phyloP scores from a whole-genome alignment of 1,284 basidiomycete species.

The Rhodofomes roseus region DNA sequence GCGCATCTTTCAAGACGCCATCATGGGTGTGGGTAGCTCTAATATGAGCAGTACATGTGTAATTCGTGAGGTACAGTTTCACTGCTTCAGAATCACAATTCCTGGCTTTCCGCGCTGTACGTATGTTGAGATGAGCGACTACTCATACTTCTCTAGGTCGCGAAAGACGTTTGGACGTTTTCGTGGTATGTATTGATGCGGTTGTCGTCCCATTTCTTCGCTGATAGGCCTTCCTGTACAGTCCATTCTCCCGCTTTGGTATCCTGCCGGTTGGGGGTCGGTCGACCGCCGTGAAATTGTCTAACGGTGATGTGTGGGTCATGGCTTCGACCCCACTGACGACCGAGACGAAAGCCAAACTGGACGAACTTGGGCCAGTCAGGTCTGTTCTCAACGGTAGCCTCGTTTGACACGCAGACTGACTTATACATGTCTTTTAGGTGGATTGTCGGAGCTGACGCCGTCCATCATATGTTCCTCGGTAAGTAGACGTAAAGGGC shows the following conservation, averaged over 20 bases:
- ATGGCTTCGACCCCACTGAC: constrained; percentile 83
- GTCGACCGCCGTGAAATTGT: constrained; percentile 79
- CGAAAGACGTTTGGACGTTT: constrained; percentile 68
- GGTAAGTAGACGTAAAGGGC: constrained; percentile 32
- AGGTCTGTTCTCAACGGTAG: constrained; percentile 41
- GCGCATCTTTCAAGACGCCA: not conserved
- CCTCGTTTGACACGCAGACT: too few species aligned
- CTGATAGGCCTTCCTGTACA: constrained; percentile 20
- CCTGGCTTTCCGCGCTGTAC: too few species aligned
- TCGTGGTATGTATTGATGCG: constrained; percentile 45
- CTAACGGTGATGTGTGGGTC: constrained; percentile 75
- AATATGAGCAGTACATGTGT: constrained; percentile 5
- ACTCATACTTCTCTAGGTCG: too few species aligned
- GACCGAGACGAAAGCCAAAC: constrained; percentile 64
- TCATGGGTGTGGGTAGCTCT: not conserved
- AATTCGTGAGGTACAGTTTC: constrained; percentile 11
- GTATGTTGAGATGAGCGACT: too few species aligned
- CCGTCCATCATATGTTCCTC: constrained; percentile 64
- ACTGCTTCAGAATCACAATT: too few species aligned
- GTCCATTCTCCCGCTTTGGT: constrained; percentile 68
- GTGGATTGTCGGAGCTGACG: constrained; percentile 64
- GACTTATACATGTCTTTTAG: constrained; percentile 28
- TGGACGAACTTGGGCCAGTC: constrained; percentile 76
- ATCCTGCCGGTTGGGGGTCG: constrained; percentile 76
- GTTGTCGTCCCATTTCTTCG: too few species aligned